Evolutionary conservation across 306 rosid genomes (phyloP).

Genomic region (Acacia crassicarpa): DNA sequence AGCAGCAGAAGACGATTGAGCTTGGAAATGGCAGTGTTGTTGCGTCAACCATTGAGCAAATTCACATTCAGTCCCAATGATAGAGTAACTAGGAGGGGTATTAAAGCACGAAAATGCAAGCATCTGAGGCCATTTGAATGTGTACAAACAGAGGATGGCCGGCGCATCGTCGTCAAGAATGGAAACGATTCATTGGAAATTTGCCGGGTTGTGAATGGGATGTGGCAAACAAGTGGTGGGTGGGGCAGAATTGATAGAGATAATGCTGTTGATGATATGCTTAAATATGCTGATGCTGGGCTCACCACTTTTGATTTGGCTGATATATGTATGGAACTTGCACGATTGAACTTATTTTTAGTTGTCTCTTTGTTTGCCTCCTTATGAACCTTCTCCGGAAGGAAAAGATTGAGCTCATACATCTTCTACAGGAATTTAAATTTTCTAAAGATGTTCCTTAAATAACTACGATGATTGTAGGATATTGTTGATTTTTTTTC

Average conservation of each 20-base stretch:
- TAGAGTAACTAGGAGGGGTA: slow-evolving; percentile 33
- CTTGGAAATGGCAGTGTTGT: slow-evolving; percentile 54
- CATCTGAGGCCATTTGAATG: slow-evolving; percentile 37
- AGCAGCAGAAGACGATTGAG: neutral
- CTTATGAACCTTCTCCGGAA: neutral
- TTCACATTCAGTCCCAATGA: slow-evolving; percentile 32
- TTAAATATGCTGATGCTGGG: slow-evolving; percentile 76
- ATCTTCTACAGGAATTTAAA: neutral
- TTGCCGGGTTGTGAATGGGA: slow-evolving; percentile 74
- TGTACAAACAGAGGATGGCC: slow-evolving; percentile 48
- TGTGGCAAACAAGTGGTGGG: slow-evolving; percentile 90
- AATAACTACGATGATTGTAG: neutral
- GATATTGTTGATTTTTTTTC: slow-evolving; percentile 3
- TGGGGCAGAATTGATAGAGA: slow-evolving; percentile 80
- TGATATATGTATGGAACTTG: slow-evolving; percentile 62
- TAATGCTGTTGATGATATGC: slow-evolving; percentile 73
- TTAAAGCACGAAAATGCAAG: slow-evolving; percentile 19
- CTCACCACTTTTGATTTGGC: slow-evolving; percentile 80
- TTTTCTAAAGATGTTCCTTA: neutral
- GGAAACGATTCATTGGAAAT: slow-evolving; percentile 74
- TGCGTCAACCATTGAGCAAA: slow-evolving; percentile 37
- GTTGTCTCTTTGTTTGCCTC: slow-evolving; percentile 15
- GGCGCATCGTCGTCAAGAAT: slow-evolving; percentile 45
- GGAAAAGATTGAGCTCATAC: neutral
- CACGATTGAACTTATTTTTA: neutral